These are phyloP conservation scores for Penicillium silybi DNA, from an alignment of 495 filamentous ascomycete genomes.

Conservation along the genomic window DNA sequence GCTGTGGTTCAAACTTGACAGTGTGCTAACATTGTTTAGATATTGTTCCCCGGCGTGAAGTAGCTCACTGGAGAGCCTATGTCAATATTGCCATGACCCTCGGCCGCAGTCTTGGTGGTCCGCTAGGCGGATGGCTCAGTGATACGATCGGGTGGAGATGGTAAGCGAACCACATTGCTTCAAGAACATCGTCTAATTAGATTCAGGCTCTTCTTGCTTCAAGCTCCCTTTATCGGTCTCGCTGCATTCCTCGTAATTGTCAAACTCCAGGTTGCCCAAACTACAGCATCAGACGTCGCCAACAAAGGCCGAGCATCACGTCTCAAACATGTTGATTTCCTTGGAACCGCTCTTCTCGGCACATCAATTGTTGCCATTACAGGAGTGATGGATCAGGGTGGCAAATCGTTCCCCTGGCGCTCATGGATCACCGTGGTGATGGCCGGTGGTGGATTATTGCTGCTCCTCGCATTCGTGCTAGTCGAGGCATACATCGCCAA, in stretches of 20 bases:
- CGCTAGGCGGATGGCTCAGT: slow-evolving; percentile 59
- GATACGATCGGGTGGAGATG: slow-evolving; percentile 67
- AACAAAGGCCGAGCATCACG: slow-evolving; percentile 5
- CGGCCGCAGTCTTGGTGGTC: slow-evolving; percentile 62
- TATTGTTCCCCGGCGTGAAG: slow-evolving; percentile 61
- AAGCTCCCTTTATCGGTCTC: slow-evolving; percentile 50
- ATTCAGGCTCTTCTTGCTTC: slow-evolving; percentile 58
- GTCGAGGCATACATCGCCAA: slow-evolving; percentile 49
- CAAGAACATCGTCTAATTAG: background rate
- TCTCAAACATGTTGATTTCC: slow-evolving; percentile 54
- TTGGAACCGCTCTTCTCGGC: slow-evolving; percentile 50
- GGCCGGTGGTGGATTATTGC: slow-evolving; percentile 13
- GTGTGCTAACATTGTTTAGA: slow-evolving; percentile 29
- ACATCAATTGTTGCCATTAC: slow-evolving; percentile 46
- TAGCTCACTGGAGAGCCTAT: slow-evolving; percentile 63
- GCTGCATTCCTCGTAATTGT: slow-evolving; percentile 48
- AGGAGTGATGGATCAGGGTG: slow-evolving; percentile 56
- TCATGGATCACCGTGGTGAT: slow-evolving; percentile 34
- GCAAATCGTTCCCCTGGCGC: slow-evolving; percentile 53
- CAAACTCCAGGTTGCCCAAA: slow-evolving; percentile 39
- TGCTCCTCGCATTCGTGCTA: slow-evolving; percentile 45
- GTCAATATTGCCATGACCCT: slow-evolving; percentile 61
- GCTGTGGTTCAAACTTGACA: too few species aligned
- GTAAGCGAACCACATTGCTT: slow-evolving; percentile 25
- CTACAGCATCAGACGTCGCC: background rate